A percentile compares a stretch with the other conserved stretches of the same genome.
These are phyloP conservation scores for Epichloe typhina DNA, from an alignment of 2,329 filamentous ascomycete genomes.

Conservation along the genomic window DNA sequence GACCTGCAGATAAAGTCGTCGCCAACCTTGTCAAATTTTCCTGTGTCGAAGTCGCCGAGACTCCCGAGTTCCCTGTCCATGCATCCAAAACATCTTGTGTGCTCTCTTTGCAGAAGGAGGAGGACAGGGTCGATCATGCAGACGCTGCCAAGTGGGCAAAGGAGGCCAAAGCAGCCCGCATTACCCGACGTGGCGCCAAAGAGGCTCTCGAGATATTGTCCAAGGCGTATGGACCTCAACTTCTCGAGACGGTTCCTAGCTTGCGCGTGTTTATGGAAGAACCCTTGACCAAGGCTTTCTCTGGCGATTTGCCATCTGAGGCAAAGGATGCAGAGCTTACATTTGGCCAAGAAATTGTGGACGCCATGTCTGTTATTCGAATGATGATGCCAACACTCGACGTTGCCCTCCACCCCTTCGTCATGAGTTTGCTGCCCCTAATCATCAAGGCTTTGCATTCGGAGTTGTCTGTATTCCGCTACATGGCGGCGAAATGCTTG, in stretches of 20 bases:
- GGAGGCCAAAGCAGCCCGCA: slow-evolving; percentile 77
- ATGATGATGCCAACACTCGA: slow-evolving; percentile 89
- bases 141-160: slow-evolving; percentile 82
- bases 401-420: slow-evolving; percentile 58
- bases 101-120: slow-evolving; percentile 89
- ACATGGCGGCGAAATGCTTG: slow-evolving; percentile 93
- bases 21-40: slow-evolving; percentile 94
- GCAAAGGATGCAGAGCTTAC: slow-evolving; percentile 60
- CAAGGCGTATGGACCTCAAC: slow-evolving; percentile 58
- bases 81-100: slow-evolving; percentile 67
- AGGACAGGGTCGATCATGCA: slow-evolving; percentile 83
- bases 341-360: slow-evolving; percentile 83
- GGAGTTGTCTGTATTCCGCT: slow-evolving; percentile 80
- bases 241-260: slow-evolving; percentile 77
- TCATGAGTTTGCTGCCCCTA: slow-evolving; percentile 71
- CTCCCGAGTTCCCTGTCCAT: slow-evolving; percentile 84
- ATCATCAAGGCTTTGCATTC: slow-evolving; percentile 82
- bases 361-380: slow-evolving; percentile 83
- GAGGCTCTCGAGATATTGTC: slow-evolving; percentile 85
- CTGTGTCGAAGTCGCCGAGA: slow-evolving; percentile 94
- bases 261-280: slow-evolving; percentile 69
- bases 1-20: slow-evolving; percentile 89
- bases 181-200: slow-evolving; percentile 86
- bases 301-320: slow-evolving; percentile 55
- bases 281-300: slow-evolving; percentile 64